These are phyloP conservation scores for Globisporangium cylindrosporum DNA, from an alignment of 352 stramenopile genomes.

Conservation along the genomic window DNA sequence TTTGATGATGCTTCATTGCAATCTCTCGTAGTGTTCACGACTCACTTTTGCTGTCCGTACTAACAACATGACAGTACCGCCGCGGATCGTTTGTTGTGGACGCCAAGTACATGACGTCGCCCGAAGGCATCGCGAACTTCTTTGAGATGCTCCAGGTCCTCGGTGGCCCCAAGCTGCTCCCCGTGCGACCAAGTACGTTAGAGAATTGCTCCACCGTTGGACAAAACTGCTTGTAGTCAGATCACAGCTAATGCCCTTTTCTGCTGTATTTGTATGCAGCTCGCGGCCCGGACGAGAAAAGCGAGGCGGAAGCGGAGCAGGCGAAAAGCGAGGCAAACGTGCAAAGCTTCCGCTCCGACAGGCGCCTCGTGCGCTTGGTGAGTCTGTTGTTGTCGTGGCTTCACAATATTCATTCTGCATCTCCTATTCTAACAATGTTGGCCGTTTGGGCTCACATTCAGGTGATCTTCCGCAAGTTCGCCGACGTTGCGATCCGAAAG, in stretches of 20 bases:
- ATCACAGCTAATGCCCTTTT: background rate
- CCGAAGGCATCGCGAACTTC: slow-evolving; percentile 43
- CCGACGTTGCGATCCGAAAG: slow-evolving; percentile 62
- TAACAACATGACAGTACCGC: slow-evolving; percentile 27
- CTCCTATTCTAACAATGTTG: background rate
- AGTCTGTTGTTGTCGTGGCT: slow-evolving; percentile 1
- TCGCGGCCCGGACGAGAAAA: slow-evolving; percentile 45
- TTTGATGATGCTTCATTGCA: background rate
- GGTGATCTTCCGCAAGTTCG: slow-evolving; percentile 71
- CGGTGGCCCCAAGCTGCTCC: slow-evolving; percentile 56
- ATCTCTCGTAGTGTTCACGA: background rate
- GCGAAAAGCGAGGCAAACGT: slow-evolving; percentile 63
- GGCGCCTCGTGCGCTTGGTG: slow-evolving; percentile 69
- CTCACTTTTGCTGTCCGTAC: background rate
- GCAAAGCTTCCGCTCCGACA: slow-evolving; percentile 81
- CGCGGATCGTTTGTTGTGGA: slow-evolving; percentile 56
- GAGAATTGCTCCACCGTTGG: background rate
- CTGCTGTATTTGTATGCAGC: slow-evolving; percentile 21
- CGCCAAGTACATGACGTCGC: slow-evolving; percentile 34
- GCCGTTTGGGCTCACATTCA: slow-evolving; percentile 8
- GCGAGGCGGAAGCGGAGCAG: slow-evolving; percentile 48
- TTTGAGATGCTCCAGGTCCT: slow-evolving; percentile 61
- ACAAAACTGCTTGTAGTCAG: background rate
- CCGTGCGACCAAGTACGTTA: slow-evolving; percentile 43
- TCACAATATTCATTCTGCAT: background rate